These are phyloP conservation scores for Talaromyces rugulosus DNA, from an alignment of 2,329 filamentous ascomycete genomes.

Conservation along the genomic window DNA sequence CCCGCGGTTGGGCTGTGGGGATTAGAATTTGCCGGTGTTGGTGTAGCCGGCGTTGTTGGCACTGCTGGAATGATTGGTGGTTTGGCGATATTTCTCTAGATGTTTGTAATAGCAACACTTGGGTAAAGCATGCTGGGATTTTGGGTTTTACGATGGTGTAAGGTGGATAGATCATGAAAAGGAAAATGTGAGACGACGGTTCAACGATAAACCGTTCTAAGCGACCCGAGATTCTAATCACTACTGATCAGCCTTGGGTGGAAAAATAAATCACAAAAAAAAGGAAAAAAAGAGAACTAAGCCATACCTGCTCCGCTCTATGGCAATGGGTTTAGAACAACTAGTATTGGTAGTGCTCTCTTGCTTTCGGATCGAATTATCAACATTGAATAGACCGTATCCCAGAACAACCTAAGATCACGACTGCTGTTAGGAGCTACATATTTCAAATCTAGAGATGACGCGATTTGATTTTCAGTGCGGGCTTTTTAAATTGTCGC, in stretches of 20 bases:
- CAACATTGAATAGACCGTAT: too few relatives aligned
- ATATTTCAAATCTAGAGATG: too few relatives aligned
- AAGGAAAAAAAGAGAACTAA: too few relatives aligned
- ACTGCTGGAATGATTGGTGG: conserved; percentile 3
- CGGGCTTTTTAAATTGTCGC: not conserved
- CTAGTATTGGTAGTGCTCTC: too few relatives aligned
- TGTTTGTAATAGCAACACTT: not conserved
- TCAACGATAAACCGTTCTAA: not conserved
- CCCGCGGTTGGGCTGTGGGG: not conserved
- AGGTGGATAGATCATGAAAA: not conserved
- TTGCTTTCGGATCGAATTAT: too few relatives aligned
- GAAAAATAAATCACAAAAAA: too few relatives aligned
- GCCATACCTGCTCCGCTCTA: too few relatives aligned
- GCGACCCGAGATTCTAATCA: not conserved
- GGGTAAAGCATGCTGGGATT: not conserved
- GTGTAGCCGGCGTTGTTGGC: not conserved
- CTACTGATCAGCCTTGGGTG: not conserved
- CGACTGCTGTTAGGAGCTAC: too few relatives aligned
- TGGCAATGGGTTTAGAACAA: too few relatives aligned
- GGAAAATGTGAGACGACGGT: not conserved
- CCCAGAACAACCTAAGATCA: too few relatives aligned
- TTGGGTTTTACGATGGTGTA: not conserved
- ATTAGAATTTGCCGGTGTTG: not conserved
- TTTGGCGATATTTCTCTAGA: conserved; percentile 1
- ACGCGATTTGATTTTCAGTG: too few relatives aligned